Conservation (phyloP, 208 protist genomes). For the Herpetomonas samuelpessoai region DNA sequence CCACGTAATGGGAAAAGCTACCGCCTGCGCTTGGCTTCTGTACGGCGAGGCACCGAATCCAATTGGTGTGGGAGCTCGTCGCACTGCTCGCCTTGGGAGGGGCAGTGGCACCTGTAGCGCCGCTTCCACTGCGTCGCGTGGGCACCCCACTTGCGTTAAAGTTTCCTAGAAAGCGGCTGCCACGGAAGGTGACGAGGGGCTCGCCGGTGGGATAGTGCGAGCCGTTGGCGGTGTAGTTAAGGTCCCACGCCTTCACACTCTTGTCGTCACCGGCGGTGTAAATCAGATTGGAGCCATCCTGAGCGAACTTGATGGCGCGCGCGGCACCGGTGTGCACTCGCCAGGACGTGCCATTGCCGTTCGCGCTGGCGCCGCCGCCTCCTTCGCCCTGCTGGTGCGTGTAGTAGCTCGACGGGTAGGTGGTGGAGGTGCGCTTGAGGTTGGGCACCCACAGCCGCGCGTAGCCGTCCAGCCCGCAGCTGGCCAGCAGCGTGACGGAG, state of each 20-base stretch:
- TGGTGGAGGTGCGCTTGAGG: slow-evolving; percentile 29
- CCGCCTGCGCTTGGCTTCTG: slow-evolving; percentile 21
- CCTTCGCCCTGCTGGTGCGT: slow-evolving; percentile 4
- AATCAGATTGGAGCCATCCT: slow-evolving; percentile 53
- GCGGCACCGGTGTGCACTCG: slow-evolving; percentile 69
- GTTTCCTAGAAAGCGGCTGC: slow-evolving; percentile 50
- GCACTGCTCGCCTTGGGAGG: neutral
- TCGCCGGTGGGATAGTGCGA: neutral
- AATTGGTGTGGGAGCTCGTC: slow-evolving; percentile 75
- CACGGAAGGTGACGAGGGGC: slow-evolving; percentile 1
- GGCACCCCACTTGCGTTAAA: slow-evolving; percentile 22
- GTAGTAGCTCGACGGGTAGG: slow-evolving; percentile 13
- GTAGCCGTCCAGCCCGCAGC: slow-evolving; percentile 81
- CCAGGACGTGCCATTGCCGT: slow-evolving; percentile 17
- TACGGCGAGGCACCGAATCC: slow-evolving; percentile 69
- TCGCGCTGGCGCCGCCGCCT: neutral
- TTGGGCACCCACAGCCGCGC: slow-evolving; percentile 77
- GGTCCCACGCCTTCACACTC: slow-evolving; percentile 81
- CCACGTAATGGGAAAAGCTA: slow-evolving; percentile 43
- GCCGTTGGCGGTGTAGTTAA: slow-evolving; percentile 26
- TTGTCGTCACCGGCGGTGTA: slow-evolving; percentile 87
- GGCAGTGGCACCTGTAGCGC: no score
- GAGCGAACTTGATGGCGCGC: slow-evolving; percentile 63
- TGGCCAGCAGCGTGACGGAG: slow-evolving; percentile 51
- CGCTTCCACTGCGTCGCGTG: no score